Base-by-base conservation (phyloP, 139 green algal species). In the Ettlia oleoabundans region DNA sequence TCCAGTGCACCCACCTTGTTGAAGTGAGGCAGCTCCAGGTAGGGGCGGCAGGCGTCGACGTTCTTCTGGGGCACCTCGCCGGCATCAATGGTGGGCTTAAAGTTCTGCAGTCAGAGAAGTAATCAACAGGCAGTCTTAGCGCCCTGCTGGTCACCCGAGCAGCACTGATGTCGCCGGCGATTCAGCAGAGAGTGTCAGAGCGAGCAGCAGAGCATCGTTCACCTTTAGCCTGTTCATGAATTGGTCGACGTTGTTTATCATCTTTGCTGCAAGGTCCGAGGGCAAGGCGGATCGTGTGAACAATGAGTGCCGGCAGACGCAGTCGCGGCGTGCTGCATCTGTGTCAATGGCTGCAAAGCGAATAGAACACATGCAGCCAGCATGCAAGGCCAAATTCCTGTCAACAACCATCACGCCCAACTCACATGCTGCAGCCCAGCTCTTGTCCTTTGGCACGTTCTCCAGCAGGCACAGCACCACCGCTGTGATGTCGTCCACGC, bases 171-270 rank as follows among this genome's bases (percentile, higher is more conserved):
- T n/a, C n/a, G n/a, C n/a, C n/a, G n/a, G n/a, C n/a, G n/a, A n/a
- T n/a, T n/a, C n/a, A n/a, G n/a, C n/a, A n/a, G n/a, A n/a, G n/a
- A n/a, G n/a, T n/a, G n/a, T n/a, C n/a, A n/a, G n/a, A n/a, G n/a
- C n/a, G n/a, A n/a, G n/a, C n/a, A n/a, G n/a, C 47, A 58, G 47
- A 58, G 55, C 21, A 28, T 22, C 69, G 1, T 64, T 41, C 73
- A 68, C 73, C 52, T 95, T 95, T 28, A 98, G 88, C n/a, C 92
- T 87, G 43, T 95, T 90, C 42, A 98, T 69, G 88, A 98, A 97
- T 87, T 94, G 93, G 85, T 96, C 93, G 63, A 97, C 93, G 82
- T 97, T 96, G 89, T 91, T 92, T 93, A 98, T 97, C 69, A 96
- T 81, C 89, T 97, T 96, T 74, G 40, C 43, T 66, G 65, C 58